Percentiles rank a stretch among this genome's conserved stretches.
Evolutionary conservation across 2,329 filamentous ascomycete species (phyloP).

Genomic region (Daldinia sp.): DNA sequence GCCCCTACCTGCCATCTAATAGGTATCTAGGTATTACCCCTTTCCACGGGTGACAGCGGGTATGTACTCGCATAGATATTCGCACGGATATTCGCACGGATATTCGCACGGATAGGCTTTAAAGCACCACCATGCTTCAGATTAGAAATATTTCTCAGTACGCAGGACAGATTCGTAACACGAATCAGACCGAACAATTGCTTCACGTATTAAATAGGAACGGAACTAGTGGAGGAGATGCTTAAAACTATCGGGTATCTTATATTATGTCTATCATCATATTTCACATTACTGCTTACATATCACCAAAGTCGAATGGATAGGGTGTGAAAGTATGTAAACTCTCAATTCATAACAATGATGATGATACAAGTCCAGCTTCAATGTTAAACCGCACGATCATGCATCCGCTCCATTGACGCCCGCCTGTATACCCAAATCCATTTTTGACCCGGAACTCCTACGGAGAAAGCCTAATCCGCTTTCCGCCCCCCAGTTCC

Average conservation of each 20-base stretch:
- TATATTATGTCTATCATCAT: background rate
- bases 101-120: too few species aligned
- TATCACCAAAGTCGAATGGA: background rate
- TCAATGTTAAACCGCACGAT: conserved; percentile 22
- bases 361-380: conserved; percentile 34
- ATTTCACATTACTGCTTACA: background rate
- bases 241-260: background rate
- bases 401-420: conserved; percentile 27
- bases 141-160: too few species aligned
- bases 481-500: conserved; percentile 34
- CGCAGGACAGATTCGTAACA: too few species aligned
- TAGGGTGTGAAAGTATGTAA: conserved; percentile 6
- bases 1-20: too few species aligned
- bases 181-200: too few species aligned
- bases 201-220: background rate
- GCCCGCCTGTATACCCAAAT: conserved; percentile 16
- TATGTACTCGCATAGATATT: too few species aligned
- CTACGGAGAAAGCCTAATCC: conserved; percentile 40
- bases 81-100: too few species aligned
- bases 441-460: conserved; percentile 31
- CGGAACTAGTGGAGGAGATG: background rate
- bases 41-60: too few species aligned
- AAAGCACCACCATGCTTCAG: too few species aligned
- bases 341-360: conserved; percentile 31
- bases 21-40: too few species aligned